A percentile compares a stretch with the other conserved stretches of the same genome.
phyloP scores from a whole-genome alignment of 257 asterid species.

The Solanum appendiculatum region DNA sequence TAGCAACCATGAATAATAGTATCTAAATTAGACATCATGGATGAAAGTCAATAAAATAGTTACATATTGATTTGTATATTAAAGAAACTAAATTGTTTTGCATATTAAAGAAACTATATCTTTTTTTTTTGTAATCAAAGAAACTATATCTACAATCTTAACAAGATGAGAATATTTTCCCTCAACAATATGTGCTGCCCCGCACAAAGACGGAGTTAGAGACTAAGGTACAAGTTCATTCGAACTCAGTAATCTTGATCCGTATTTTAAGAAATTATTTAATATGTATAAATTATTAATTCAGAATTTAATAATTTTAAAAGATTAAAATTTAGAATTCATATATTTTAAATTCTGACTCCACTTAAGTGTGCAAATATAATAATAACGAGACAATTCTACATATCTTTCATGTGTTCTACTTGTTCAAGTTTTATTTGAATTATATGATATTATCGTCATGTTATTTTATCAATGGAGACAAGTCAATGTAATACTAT shows the following conservation, averaged over 20 bases:
- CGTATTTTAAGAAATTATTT: too few species aligned
- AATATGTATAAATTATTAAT: too few species aligned
- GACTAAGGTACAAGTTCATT: too few species aligned
- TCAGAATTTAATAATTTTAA: too few species aligned
- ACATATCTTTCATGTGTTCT: neutral
- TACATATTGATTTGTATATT: neutral
- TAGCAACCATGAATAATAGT: too few species aligned
- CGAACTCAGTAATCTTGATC: neutral
- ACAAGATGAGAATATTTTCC: neutral
- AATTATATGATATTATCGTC: neutral
- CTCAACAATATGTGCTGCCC: too few species aligned
- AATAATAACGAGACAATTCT: too few species aligned
- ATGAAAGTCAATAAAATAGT: neutral
- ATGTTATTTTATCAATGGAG: neutral
- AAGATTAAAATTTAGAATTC: too few species aligned
- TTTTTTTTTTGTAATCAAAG: neutral
- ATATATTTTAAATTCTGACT: too few species aligned
- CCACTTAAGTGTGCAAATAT: too few species aligned
- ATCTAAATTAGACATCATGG: too few species aligned
- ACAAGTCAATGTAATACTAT: neutral
- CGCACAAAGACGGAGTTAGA: neutral
- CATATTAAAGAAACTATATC: neutral
- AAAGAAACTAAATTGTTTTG: neutral
- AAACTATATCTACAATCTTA: neutral
- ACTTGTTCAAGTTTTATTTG: neutral